phyloP scores from a whole-genome alignment of 352 stramenopile species.

The Pythium phragmitis region DNA sequence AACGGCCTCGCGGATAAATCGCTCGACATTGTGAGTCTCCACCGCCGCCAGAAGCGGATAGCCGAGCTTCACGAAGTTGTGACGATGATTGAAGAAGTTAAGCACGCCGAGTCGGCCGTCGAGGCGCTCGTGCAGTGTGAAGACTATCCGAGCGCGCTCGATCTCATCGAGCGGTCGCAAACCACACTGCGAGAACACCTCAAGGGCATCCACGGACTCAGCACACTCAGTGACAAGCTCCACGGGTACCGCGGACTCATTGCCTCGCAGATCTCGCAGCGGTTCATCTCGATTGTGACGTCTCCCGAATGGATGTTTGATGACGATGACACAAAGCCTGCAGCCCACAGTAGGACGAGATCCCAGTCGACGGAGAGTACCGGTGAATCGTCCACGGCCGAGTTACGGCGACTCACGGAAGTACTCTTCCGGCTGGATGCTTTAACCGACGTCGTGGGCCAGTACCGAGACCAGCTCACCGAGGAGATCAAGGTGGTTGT shows the following conservation, averaged over 20 bases:
- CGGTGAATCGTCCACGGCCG: conserved; percentile 29
- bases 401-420: conserved; percentile 60
- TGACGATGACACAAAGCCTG: conserved; percentile 36
- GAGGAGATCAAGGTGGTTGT: conserved; percentile 88
- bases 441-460: conserved; percentile 64
- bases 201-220: conserved; percentile 76
- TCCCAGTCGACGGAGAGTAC: conserved; percentile 22
- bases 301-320: conserved; percentile 82
- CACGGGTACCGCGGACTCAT: conserved; percentile 73
- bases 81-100: conserved; percentile 84
- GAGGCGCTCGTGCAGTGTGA: conserved; percentile 84
- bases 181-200: conserved; percentile 65
- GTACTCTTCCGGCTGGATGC: conserved; percentile 77
- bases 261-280: conserved; percentile 70
- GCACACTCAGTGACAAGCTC: conserved; percentile 73
- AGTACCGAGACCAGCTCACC: conserved; percentile 79
- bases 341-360: background rate
- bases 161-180: conserved; percentile 77
- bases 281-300: conserved; percentile 78
- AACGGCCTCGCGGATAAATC: conserved; percentile 83
- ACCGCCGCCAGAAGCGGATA: conserved; percentile 78
- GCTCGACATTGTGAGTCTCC: conserved; percentile 85
- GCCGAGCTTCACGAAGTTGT: conserved; percentile 80
- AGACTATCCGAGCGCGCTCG: conserved; percentile 77
- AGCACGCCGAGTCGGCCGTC: conserved; percentile 77